Conservation (phyloP, 805 yeast species). For the Pichia exigua region DNA sequence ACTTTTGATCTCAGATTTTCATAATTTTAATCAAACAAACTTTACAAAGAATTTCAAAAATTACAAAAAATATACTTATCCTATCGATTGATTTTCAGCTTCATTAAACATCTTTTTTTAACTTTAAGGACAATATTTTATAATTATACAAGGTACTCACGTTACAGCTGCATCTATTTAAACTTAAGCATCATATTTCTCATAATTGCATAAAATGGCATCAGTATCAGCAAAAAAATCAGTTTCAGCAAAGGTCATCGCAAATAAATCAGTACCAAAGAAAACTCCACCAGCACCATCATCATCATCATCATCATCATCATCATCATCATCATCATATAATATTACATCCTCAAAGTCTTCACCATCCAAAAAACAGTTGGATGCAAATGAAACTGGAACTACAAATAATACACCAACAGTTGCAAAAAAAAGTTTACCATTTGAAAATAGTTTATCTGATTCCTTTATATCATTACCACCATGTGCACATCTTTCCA, state of each 20-base stretch:
- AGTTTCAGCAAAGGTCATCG: neutral
- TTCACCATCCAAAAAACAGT: neutral
- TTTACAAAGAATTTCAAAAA: neutral
- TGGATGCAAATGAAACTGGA: neutral
- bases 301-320: no score
- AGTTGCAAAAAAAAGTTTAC: neutral
- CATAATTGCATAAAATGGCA: neutral
- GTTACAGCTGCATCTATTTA: neutral
- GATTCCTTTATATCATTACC: conserved; percentile 28
- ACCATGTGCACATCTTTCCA: conserved; percentile 42
- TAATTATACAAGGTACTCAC: neutral
- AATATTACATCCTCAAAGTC: neutral
- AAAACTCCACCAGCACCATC: neutral
- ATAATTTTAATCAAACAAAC: neutral
- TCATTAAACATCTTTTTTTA: neutral
- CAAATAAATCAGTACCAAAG: conserved; percentile 1
- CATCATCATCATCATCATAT: neutral
- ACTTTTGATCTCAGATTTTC: neutral
- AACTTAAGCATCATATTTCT: neutral
- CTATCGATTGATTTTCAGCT: neutral
- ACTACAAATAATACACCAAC: neutral
- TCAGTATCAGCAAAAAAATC: neutral
- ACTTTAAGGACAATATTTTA: neutral
- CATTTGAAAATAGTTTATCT: neutral
- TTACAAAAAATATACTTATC: neutral